A percentile compares a stretch with the other conserved stretches of the same genome.
Conservation (phyloP, 495 filamentous ascomycete genomes). For the Cryomyces antarcticus region DNA sequence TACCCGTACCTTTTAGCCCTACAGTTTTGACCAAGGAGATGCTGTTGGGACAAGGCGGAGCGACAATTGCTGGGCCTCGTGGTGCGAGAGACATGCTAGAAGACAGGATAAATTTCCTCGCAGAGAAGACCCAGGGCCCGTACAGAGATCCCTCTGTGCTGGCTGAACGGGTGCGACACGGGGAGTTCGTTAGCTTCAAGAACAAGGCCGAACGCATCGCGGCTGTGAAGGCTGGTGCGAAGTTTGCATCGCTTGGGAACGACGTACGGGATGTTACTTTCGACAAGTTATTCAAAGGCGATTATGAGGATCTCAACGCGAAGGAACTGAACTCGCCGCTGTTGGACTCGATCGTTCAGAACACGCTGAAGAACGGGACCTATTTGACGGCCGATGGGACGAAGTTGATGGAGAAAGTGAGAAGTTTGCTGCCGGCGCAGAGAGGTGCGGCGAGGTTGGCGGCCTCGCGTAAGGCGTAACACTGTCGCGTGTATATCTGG, state of each 20-base stretch:
- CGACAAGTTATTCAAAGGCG: neutral
- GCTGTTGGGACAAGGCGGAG: neutral
- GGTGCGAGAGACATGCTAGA: neutral
- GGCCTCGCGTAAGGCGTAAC: too few relatives aligned
- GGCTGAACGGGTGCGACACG: neutral
- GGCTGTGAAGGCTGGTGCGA: neutral
- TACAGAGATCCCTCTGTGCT: neutral
- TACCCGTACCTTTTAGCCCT: neutral
- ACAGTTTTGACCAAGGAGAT: neutral
- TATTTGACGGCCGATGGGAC: neutral
- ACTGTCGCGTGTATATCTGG: too few relatives aligned
- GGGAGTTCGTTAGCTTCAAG: neutral
- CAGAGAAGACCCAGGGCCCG: neutral
- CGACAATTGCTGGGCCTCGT: neutral
- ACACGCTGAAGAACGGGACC: neutral
- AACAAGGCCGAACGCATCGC: neutral
- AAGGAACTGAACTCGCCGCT: neutral
- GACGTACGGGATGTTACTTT: neutral
- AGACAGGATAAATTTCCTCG: neutral
- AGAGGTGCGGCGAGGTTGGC: too few relatives aligned
- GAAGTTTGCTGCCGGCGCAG: neutral
- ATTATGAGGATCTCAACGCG: neutral
- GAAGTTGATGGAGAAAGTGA: neutral
- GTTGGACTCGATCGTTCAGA: neutral
- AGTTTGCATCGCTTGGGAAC: neutral